Percentiles rank a stretch among this genome's conserved stretches.
phyloP scores from a whole-genome alignment of 192 early-diverging fungal genomes.

The Coemansia sp. region DNA sequence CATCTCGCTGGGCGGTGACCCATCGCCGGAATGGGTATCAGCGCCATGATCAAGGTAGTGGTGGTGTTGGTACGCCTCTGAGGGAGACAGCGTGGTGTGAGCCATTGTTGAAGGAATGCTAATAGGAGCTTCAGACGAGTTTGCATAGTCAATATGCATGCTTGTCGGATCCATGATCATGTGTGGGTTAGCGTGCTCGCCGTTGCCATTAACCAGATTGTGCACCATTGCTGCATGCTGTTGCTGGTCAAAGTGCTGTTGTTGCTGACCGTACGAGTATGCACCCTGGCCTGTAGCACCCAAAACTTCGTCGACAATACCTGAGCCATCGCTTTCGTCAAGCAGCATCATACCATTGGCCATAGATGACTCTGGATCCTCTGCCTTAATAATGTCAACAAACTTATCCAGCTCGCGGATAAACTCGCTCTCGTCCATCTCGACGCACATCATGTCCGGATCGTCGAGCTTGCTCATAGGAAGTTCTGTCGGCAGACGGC shows the following conservation, averaged over 20 bases:
- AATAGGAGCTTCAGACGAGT: conserved; percentile 21
- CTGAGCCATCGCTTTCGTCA: conserved; percentile 45
- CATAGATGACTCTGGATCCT: conserved; percentile 42
- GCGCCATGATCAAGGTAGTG: conserved; percentile 6
- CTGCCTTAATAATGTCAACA: conserved; percentile 48
- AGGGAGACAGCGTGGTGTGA: conserved; percentile 10
- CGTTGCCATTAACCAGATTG: conserved; percentile 23
- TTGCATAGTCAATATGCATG: conserved; percentile 38
- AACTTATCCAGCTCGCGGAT: conserved; percentile 55
- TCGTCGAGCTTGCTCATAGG: conserved; percentile 51
- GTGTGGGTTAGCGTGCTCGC: conserved; percentile 13
- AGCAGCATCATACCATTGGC: conserved; percentile 45
- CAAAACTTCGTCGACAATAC: conserved; percentile 32
- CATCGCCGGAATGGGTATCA: background rate
- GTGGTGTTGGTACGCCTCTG: conserved; percentile 11
- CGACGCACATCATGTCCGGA: conserved; percentile 37
- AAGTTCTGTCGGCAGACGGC: conserved; percentile 13
- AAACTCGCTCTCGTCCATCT: conserved; percentile 54
- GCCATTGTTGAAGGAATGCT: conserved; percentile 26
- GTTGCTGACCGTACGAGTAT: conserved; percentile 31
- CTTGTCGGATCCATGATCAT: conserved; percentile 42
- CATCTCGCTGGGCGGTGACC: conserved; percentile 12
- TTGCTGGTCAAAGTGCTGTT: conserved; percentile 20
- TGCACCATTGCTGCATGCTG: conserved; percentile 34
- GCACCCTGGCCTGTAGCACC: conserved; percentile 18